Percentiles rank a stretch among this genome's conserved stretches.
Evolutionary conservation across 2,329 filamentous ascomycete species (phyloP).

Genomic region (Alternaria brassicae): DNA sequence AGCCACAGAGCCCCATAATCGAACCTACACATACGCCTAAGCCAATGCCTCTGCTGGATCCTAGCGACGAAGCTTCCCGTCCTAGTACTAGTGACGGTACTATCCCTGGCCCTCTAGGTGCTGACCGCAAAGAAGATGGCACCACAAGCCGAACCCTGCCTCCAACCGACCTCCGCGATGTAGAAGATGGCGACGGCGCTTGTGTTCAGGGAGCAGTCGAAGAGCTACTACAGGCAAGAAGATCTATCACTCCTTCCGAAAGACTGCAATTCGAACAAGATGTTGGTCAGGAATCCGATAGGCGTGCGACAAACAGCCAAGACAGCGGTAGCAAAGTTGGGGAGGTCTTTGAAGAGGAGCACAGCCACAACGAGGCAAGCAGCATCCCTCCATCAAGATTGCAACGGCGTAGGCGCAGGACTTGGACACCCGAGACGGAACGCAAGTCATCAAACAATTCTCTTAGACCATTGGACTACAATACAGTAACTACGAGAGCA

Average conservation of each 20-base stretch:
- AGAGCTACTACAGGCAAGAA: conserved; percentile 9
- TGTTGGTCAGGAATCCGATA: background rate
- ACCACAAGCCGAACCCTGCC: conserved; percentile 2
- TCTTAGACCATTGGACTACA: conserved; percentile 5
- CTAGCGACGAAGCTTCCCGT: background rate
- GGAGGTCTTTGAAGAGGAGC: background rate
- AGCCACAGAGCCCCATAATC: conserved; percentile 13
- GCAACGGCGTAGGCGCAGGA: background rate
- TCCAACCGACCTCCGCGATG: background rate
- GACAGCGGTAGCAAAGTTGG: conserved; percentile 3
- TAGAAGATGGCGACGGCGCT: conserved; percentile 8
- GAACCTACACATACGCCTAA: conserved; percentile 15
- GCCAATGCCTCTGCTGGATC: conserved; percentile 6
- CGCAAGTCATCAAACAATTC: conserved; percentile 8
- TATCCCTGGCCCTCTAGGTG: conserved; percentile 3
- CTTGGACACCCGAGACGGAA: background rate
- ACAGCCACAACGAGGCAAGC: background rate
- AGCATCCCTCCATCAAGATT: conserved; percentile 1
- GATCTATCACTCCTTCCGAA: conserved; percentile 13
- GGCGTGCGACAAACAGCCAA: background rate
- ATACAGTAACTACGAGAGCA: conserved; percentile 4
- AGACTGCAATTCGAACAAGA: conserved; percentile 1
- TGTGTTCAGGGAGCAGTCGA: conserved; percentile 5
- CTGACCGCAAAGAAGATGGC: conserved; percentile 5
- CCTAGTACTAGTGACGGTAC: background rate